phyloP scores from a whole-genome alignment of 148 eudicot species.

The Amaranthus cruentus region DNA sequence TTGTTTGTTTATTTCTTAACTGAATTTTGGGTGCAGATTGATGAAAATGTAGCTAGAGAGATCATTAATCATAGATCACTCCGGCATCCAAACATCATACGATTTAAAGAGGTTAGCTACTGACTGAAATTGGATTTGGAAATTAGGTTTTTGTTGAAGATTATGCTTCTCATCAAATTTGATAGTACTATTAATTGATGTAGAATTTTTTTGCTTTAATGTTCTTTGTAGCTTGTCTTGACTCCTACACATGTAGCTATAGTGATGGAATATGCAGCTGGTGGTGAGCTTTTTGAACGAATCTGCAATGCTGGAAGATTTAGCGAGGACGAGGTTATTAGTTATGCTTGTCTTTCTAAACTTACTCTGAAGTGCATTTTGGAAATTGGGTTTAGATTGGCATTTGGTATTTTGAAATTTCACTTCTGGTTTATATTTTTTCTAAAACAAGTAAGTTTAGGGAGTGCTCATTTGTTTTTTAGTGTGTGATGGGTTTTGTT shows the following conservation, averaged over 20 bases:
- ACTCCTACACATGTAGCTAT: conserved; percentile 80
- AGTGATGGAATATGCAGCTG: conserved; percentile 86
- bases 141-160: conserved; percentile 6
- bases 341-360: neutral
- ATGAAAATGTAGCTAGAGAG: conserved; percentile 84
- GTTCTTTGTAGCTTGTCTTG: conserved; percentile 46
- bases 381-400: neutral
- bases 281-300: conserved; percentile 73
- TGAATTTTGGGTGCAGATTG: conserved; percentile 43
- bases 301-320: conserved; percentile 77
- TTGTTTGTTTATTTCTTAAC: neutral
- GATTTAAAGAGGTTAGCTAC: conserved; percentile 60
- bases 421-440: too few relatives aligned
- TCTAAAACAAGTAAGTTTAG: too few relatives aligned
- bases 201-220: too few relatives aligned
- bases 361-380: neutral
- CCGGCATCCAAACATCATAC: conserved; percentile 74
- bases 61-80: conserved; percentile 84
- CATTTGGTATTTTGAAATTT: too few relatives aligned
- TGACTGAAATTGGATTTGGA: neutral
- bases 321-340: conserved; percentile 63
- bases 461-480: neutral
- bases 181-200: neutral
- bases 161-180: neutral
- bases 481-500: neutral